phyloP scores from a whole-genome alignment of 2,329 filamentous ascomycete genomes.

The Fusarium sp. region DNA sequence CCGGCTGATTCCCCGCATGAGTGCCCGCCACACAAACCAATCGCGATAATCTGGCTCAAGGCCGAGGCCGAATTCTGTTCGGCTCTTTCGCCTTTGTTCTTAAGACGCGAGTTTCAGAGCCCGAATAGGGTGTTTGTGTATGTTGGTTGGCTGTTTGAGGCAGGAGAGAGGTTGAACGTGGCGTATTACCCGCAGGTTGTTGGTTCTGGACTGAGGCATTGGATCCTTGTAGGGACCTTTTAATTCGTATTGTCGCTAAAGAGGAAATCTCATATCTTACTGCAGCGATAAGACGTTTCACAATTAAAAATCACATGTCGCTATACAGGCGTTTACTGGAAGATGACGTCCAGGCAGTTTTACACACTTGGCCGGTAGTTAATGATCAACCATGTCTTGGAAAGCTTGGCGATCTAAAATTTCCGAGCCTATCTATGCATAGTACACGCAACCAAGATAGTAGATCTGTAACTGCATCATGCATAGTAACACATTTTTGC shows the following conservation, averaged over 20 bases:
- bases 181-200: background rate
- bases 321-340: background rate
- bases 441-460: background rate
- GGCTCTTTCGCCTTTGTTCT: background rate
- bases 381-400: background rate
- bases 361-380: background rate
- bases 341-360: background rate
- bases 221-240: background rate
- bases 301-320: background rate
- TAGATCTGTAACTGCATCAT: background rate
- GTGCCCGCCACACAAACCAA: background rate
- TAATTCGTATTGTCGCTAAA: background rate
- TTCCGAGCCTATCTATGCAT: background rate
- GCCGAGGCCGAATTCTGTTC: slow-evolving; percentile 23
- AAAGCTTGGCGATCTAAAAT: background rate
- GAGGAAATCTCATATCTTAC: background rate
- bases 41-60: slow-evolving; percentile 20
- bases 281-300: background rate
- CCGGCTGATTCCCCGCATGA: slow-evolving; percentile 4
- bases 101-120: background rate
- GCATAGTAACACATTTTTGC: background rate
- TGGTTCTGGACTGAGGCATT: background rate
- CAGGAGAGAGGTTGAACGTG: background rate
- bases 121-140: background rate
- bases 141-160: background rate